Evolutionary conservation across 345 rosid genomes (phyloP), one percentile per base, ranked within the genome.

Genomic region (Eucalyptus marginata): DNA sequence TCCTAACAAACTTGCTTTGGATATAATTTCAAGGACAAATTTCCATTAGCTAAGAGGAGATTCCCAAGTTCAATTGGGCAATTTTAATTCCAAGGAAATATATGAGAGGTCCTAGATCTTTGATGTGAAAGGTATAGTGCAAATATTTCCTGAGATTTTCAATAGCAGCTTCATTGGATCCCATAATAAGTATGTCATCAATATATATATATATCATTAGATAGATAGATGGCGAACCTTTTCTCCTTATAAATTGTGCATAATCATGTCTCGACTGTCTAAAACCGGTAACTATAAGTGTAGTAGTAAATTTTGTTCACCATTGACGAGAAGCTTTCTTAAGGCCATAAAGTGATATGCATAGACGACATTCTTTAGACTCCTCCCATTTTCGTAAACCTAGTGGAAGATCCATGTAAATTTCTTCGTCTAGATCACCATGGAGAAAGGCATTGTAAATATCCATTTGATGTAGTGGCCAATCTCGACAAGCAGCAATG

Each of bases 101-200:
- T 13, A 12, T 62, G 16, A 17, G 71, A 13, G 33, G 33, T 13
- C 33, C 33, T 4, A 29, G n/a, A 6, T 62, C 33, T 29, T 62
- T 62, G 6, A 62, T 62, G 31, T 62, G 2, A 62, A 62, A 29
- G 8, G 7, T 29, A 14, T 7, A 64, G 76, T n/a, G 36, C 36
- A 64, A 4, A n/a, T 64, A 64, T n/a, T 64, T 13, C 0, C n/a
- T 13, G 33, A 64, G 13, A n/a, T n/a, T 4, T n/a, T n/a, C 10
- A 7, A 0, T 0, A 58, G 10, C 3, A 3, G 5, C 16, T 16
- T 64, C 36, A n/a, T 7, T 10, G 2, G 0, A 29, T 64, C 36
- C 10, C 10, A 64, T 64, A n/a, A 64, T 64, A n/a, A 29, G 71
- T 0, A 64, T n/a, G 17, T 14, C 76, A 14, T n/a, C 76, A 64